A percentile compares a stretch with the other conserved stretches of the same genome.
These are phyloP conservation scores for Camellia granthamiana DNA, from an alignment of 148 eudicot species.

Conservation along the genomic window DNA sequence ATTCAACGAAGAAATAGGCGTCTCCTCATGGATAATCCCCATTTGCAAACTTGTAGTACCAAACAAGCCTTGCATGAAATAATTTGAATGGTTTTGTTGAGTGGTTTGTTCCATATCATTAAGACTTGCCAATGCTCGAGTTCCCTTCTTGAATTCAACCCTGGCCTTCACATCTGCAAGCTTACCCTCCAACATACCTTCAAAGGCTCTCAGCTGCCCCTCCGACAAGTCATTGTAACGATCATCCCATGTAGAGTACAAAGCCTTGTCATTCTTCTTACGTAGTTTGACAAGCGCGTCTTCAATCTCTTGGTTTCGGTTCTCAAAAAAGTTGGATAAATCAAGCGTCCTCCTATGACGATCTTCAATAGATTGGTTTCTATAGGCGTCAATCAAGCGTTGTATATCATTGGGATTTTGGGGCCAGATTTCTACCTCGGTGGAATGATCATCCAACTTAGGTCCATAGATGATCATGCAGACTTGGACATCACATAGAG, in stretches of 20 bases:
- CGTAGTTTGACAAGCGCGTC: neutral
- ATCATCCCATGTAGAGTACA: constrained; percentile 10
- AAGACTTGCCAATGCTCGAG: neutral
- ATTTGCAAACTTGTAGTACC: too few species aligned
- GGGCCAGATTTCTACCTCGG: constrained; percentile 7
- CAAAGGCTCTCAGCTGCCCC: neutral
- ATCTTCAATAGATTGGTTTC: constrained; percentile 3
- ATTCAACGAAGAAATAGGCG: too few species aligned
- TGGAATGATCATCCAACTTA: neutral
- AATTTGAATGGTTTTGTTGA: neutral
- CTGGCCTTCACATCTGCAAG: neutral
- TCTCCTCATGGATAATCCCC: too few species aligned
- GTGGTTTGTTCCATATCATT: neutral
- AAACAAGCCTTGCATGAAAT: neutral
- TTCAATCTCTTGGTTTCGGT: neutral
- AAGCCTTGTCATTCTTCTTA: constrained; percentile 7
- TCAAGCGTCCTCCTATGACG: neutral
- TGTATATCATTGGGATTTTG: neutral
- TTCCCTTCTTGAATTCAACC: neutral
- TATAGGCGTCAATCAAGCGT: constrained; percentile 9
- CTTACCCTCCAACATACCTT: neutral
- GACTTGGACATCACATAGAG: constrained; percentile 10
- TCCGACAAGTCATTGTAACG: neutral
- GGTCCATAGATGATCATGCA: constrained; percentile 13
- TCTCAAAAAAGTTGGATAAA: constrained; percentile 5